These are phyloP conservation scores for Pisolithus sp. DNA, from an alignment of 768 basidiomycete species.

Conservation along the genomic window DNA sequence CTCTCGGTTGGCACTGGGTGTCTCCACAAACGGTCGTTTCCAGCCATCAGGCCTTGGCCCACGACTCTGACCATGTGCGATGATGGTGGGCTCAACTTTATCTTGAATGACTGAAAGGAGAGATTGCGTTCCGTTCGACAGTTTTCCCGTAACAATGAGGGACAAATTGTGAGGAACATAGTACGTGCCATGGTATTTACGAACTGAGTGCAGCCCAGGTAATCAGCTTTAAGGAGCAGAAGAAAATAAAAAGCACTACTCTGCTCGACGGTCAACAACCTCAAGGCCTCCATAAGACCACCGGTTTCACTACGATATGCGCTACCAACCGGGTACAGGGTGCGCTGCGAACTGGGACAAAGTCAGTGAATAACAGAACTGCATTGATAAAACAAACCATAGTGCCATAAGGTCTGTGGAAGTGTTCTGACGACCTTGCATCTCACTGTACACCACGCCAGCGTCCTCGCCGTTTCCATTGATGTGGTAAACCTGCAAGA, in stretches of 20 bases:
- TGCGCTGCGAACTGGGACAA: slow-evolving; percentile 57
- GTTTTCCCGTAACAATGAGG: slow-evolving; percentile 82
- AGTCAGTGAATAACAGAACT: slow-evolving; percentile 3
- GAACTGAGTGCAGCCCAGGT: slow-evolving; percentile 45
- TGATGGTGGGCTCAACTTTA: slow-evolving; percentile 75
- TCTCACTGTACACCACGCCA: slow-evolving; percentile 95
- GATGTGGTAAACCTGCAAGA: slow-evolving; percentile 83
- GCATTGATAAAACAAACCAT: slow-evolving; percentile 40
- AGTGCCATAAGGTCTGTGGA: slow-evolving; percentile 87
- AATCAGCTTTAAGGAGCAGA: slow-evolving; percentile 11
- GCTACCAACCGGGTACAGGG: slow-evolving; percentile 75
- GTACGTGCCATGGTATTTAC: slow-evolving; percentile 79
- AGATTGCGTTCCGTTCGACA: slow-evolving; percentile 66
- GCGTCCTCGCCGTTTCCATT: slow-evolving; percentile 86
- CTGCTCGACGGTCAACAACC: slow-evolving; percentile 80
- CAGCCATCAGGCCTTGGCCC: slow-evolving; percentile 73
- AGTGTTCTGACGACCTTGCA: slow-evolving; percentile 95
- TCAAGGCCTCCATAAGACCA: slow-evolving; percentile 87
- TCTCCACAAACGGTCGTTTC: slow-evolving; percentile 94
- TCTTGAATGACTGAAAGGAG: slow-evolving; percentile 79
- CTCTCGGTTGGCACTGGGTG: slow-evolving; percentile 58
- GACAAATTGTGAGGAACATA: slow-evolving; percentile 94
- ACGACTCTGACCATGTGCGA: slow-evolving; percentile 64
- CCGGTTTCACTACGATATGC: slow-evolving; percentile 97
- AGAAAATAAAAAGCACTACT: slow-evolving; percentile 42